These are phyloP conservation scores for Plasmopara viticola DNA, from an alignment of 352 stramenopile genomes.

Conservation along the genomic window DNA sequence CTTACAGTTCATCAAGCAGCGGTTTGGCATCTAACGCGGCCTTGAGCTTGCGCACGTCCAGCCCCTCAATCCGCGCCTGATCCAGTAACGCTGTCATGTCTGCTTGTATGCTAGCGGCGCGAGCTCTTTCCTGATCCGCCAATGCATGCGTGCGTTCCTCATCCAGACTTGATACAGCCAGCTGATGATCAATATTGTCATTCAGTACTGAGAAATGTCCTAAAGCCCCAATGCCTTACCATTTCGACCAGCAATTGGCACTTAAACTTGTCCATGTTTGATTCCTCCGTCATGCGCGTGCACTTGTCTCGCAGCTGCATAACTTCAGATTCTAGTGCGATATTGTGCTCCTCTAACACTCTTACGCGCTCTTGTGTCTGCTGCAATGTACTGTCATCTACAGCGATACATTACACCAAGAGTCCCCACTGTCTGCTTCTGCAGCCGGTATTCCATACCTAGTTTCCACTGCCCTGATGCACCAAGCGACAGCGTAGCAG, in stretches of 20 bases:
- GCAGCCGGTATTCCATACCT: conserved; percentile 47
- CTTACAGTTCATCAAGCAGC: not conserved
- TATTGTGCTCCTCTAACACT: conserved; percentile 38
- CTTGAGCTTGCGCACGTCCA: conserved; percentile 60
- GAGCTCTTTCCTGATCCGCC: conserved; percentile 56
- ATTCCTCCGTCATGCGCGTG: conserved; percentile 60
- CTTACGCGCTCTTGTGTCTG: conserved; percentile 28
- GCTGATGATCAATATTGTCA: conserved; percentile 22
- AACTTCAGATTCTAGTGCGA: conserved; percentile 55
- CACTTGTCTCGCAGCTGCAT: conserved; percentile 48
- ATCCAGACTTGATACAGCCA: conserved; percentile 76
- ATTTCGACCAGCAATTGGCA: conserved; percentile 84
- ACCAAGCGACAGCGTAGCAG: conserved; percentile 39
- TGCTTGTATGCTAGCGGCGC: conserved; percentile 43
- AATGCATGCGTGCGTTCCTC: conserved; percentile 61
- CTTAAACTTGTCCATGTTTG: conserved; percentile 87
- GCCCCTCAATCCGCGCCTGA: conserved; percentile 46
- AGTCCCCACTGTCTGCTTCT: not conserved
- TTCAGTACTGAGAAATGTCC: not conserved
- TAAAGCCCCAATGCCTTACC: conserved; percentile 23
- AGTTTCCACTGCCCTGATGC: conserved; percentile 53
- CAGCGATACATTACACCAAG: conserved; percentile 3
- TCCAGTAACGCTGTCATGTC: conserved; percentile 71
- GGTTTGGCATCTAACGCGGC: conserved; percentile 19
- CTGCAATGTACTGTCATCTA: conserved; percentile 57